Conservation (phyloP, 2,329 filamentous ascomycete species). For the Fusarium sambucinum region DNA sequence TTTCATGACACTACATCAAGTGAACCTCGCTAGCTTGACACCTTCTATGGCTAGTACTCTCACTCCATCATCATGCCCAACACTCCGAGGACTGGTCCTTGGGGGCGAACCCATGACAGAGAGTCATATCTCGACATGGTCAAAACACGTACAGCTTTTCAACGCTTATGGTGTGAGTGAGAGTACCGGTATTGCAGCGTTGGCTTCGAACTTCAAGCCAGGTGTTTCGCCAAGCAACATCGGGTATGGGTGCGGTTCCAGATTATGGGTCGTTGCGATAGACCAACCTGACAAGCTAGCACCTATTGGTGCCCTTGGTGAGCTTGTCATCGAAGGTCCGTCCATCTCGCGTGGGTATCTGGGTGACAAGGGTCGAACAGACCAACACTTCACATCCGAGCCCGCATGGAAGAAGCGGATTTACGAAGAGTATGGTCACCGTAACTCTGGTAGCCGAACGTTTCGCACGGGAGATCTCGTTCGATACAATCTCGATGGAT, state of each 20-base stretch:
- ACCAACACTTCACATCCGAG: neutral
- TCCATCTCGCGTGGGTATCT: slow-evolving; percentile 6
- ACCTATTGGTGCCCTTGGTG: slow-evolving; percentile 4
- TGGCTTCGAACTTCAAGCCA: neutral
- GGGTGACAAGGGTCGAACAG: neutral
- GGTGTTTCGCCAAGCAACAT: slow-evolving; percentile 1
- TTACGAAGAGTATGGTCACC: neutral
- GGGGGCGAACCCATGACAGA: slow-evolving; percentile 10
- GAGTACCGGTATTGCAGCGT: slow-evolving; percentile 5
- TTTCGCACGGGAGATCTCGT: slow-evolving; percentile 10
- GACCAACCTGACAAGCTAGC: slow-evolving; percentile 6
- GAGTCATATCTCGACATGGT: slow-evolving; percentile 5
- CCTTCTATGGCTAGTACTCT: slow-evolving; percentile 10
- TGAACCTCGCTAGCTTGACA: slow-evolving; percentile 1
- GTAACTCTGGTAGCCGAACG: neutral
- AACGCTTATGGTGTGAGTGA: slow-evolving; percentile 14
- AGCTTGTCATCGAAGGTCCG: slow-evolving; percentile 3
- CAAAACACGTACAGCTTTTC: slow-evolving; percentile 5
- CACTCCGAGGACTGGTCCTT: neutral
- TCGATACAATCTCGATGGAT: slow-evolving; percentile 8
- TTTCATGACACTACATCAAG: neutral
- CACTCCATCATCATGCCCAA: neutral
- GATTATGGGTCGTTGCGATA: neutral
- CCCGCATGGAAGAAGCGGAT: neutral
- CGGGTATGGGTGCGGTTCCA: slow-evolving; percentile 7